Evolutionary conservation across 257 asterid species (phyloP).

Genomic region (Solanum bulbocastanum): DNA sequence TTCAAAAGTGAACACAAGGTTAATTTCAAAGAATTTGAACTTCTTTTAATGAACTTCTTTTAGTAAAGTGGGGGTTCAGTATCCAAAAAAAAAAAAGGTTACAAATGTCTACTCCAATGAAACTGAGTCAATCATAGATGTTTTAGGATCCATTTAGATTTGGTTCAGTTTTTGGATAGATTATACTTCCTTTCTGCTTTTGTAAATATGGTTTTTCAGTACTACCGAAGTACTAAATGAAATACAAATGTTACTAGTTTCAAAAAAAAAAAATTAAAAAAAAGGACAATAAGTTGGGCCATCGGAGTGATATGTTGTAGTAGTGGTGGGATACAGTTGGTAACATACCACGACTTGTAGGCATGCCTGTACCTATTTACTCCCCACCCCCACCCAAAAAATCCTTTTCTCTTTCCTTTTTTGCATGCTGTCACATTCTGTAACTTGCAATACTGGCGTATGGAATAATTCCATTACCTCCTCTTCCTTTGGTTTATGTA

Average conservation of each 20-base stretch:
- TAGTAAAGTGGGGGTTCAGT: neutral
- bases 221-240: too few relatives aligned
- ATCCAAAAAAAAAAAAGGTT: neutral
- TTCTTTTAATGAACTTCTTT: neutral
- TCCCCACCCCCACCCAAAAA: neutral
- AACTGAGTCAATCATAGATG: too few relatives aligned
- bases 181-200: too few relatives aligned
- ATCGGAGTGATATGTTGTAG: neutral
- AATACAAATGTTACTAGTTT: too few relatives aligned
- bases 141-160: too few relatives aligned
- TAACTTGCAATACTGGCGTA: neutral
- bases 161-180: too few relatives aligned
- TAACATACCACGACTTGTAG: neutral
- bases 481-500: neutral
- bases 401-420: neutral
- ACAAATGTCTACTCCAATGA: too few relatives aligned
- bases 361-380: neutral
- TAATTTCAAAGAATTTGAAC: neutral
- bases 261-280: neutral
- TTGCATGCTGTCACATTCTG: neutral
- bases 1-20: neutral
- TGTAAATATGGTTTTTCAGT: too few relatives aligned
- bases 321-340: neutral
- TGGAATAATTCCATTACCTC: too few relatives aligned
- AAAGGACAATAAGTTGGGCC: neutral